Percentiles rank a stretch among this genome's conserved stretches.
These are phyloP conservation scores for Theileria annulata DNA, from an alignment of 169 alveolate genomes.

Conservation along the genomic window DNA sequence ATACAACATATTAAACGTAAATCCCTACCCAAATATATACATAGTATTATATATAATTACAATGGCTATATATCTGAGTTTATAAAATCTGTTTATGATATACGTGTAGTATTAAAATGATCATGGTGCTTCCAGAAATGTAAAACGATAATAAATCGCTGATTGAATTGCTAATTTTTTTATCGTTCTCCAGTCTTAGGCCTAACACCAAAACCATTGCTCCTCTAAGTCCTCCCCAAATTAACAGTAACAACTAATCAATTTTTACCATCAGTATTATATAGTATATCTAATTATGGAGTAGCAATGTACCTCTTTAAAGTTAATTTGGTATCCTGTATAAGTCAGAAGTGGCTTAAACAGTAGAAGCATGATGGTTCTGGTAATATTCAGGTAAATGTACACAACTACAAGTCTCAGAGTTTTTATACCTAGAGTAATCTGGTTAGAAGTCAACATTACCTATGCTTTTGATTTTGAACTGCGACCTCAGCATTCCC, in stretches of 20 bases:
- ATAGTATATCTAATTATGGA: background rate
- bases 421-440: constrained; percentile 31
- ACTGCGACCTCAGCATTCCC: constrained; percentile 80
- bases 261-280: background rate
- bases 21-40: constrained; percentile 77
- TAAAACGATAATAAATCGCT: constrained; percentile 86
- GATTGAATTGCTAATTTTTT: constrained; percentile 67
- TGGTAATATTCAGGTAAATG: constrained; percentile 71
- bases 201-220: constrained; percentile 90
- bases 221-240: constrained; percentile 92
- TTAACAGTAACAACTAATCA: constrained; percentile 69
- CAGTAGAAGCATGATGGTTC: constrained; percentile 78
- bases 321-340: constrained; percentile 79
- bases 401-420: constrained; percentile 65
- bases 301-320: constrained; percentile 85
- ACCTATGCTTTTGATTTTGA: constrained; percentile 30
- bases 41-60: constrained; percentile 30
- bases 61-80: too few species aligned
- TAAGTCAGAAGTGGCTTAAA: constrained; percentile 78
- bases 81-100: background rate
- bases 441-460: background rate
- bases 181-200: constrained; percentile 85
- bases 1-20: constrained; percentile 85
- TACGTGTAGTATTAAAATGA: constrained; percentile 65
- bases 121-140: constrained; percentile 86